Evolutionary conservation across 1,139 yeast genomes (phyloP).

Genomic region (Kodamaea ohmeri): DNA sequence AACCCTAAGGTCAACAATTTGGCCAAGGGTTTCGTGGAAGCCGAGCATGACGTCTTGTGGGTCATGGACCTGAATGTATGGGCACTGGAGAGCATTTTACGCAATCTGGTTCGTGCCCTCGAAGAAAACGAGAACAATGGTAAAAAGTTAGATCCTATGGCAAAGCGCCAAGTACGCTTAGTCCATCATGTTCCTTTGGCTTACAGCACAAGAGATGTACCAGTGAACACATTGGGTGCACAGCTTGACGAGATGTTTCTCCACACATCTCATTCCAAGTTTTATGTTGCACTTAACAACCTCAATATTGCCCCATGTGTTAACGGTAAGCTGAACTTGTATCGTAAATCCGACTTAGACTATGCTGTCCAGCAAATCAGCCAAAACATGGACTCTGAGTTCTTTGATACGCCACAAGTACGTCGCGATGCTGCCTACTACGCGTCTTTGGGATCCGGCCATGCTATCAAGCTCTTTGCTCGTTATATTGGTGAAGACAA

Average conservation of each 20-base stretch:
- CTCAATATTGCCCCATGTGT: constrained; percentile 86
- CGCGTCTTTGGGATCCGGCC: constrained; percentile 45
- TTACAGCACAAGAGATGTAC: not conserved
- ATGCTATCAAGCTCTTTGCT: constrained; percentile 63
- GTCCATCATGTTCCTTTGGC: constrained; percentile 83
- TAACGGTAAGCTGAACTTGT: constrained; percentile 86
- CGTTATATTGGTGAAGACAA: constrained; percentile 89
- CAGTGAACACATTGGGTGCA: constrained; percentile 48
- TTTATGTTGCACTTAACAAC: constrained; percentile 74
- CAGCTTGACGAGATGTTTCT: constrained; percentile 82
- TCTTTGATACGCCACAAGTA: constrained; percentile 33
- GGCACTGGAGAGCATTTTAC: constrained; percentile 64
- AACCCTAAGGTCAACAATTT: constrained; percentile 88
- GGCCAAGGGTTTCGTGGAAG: constrained; percentile 68
- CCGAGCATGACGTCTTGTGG: constrained; percentile 78
- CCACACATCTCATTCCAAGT: constrained; percentile 79
- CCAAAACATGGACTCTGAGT: constrained; percentile 18
- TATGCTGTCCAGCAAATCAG: constrained; percentile 42
- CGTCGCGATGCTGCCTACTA: constrained; percentile 31
- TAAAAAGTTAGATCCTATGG: constrained; percentile 16
- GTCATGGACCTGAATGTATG: constrained; percentile 86
- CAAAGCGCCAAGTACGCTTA: constrained; percentile 51
- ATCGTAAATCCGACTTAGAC: constrained; percentile 68
- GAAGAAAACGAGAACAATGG: constrained; percentile 49
- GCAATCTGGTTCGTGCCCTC: constrained; percentile 63